Evolutionary conservation across 2,329 filamentous ascomycete species (phyloP).

Genomic region (Paraconiothyrium sp.): DNA sequence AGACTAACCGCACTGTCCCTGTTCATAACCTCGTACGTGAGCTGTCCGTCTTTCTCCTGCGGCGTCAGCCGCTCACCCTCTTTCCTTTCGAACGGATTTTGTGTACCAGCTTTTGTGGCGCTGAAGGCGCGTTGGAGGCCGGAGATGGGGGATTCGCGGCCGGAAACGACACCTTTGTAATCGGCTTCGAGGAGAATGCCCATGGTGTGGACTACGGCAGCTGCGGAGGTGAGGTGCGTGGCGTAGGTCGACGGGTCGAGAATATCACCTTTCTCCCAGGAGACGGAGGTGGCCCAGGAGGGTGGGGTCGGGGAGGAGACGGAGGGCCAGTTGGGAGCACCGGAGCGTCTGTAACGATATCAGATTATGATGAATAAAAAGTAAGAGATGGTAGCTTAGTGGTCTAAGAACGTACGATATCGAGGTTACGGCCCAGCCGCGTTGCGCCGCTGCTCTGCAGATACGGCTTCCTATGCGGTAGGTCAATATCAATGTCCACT

Average conservation of each 20-base stretch:
- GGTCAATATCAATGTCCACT: constrained; percentile 4
- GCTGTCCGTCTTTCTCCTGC: constrained; percentile 74
- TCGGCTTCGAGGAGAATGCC: constrained; percentile 96
- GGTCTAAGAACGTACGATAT: constrained; percentile 72
- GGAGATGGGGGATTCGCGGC: constrained; percentile 80
- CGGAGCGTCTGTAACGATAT: constrained; percentile 74
- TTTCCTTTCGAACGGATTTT: constrained; percentile 74
- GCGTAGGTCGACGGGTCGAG: constrained; percentile 83
- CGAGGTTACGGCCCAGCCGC: constrained; percentile 92
- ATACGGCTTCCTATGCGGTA: constrained; percentile 71
- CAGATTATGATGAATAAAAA: neutral
- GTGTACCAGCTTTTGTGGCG: constrained; percentile 67
- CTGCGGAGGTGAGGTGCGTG: constrained; percentile 76
- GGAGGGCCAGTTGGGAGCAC: constrained; percentile 83
- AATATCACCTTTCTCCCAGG: constrained; percentile 90
- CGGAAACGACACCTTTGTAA: constrained; percentile 91
- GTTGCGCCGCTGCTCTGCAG: constrained; percentile 84
- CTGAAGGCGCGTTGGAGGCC: constrained; percentile 84
- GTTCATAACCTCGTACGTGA: constrained; percentile 98
- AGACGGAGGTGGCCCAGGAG: constrained; percentile 81
- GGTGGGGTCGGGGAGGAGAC: constrained; percentile 79
- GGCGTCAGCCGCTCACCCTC: constrained; percentile 68
- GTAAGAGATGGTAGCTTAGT: neutral
- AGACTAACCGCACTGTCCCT: constrained; percentile 85
- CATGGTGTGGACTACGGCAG: constrained; percentile 93